Percentiles rank a stretch among this genome's conserved stretches.
phyloP scores from a whole-genome alignment of 345 rosid genomes.

The Acer negundo region DNA sequence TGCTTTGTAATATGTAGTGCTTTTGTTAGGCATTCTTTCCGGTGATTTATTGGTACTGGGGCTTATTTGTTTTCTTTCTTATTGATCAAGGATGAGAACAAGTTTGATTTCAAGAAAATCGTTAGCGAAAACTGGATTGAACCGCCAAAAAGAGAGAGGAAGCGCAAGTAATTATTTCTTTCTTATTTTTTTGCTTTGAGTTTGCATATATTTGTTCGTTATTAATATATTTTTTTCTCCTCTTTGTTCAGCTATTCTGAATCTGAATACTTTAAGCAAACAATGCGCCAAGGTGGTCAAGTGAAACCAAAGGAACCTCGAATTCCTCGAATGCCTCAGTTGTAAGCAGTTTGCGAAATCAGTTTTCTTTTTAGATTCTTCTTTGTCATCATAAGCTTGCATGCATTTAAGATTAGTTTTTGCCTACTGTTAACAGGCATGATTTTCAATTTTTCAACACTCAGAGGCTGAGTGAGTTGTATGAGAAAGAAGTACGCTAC shows the following conservation, averaged over 20 bases:
- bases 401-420: slow-evolving; percentile 13
- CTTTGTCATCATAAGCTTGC: slow-evolving; percentile 10
- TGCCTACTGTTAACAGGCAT: slow-evolving; percentile 55
- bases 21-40: background rate
- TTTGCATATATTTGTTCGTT: slow-evolving; percentile 6
- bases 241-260: slow-evolving; percentile 74
- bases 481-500: slow-evolving; percentile 98
- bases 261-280: slow-evolving; percentile 95
- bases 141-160: slow-evolving; percentile 96
- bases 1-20: background rate
- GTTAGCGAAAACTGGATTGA: slow-evolving; percentile 97
- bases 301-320: slow-evolving; percentile 96
- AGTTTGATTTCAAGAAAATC: slow-evolving; percentile 92
- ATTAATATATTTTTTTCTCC: background rate
- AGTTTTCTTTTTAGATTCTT: background rate
- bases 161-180: slow-evolving; percentile 77
- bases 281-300: slow-evolving; percentile 94
- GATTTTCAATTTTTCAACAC: slow-evolving; percentile 98
- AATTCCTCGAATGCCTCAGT: slow-evolving; percentile 98
- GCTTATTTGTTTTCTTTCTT: slow-evolving; percentile 23
- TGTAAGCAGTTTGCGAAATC: slow-evolving; percentile 50
- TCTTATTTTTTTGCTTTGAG: background rate
- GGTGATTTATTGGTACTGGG: background rate
- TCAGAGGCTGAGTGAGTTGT: slow-evolving; percentile 89
- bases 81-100: slow-evolving; percentile 74